These are phyloP conservation scores for Collybia nuda DNA, from an alignment of 768 basidiomycete species.

Conservation along the genomic window DNA sequence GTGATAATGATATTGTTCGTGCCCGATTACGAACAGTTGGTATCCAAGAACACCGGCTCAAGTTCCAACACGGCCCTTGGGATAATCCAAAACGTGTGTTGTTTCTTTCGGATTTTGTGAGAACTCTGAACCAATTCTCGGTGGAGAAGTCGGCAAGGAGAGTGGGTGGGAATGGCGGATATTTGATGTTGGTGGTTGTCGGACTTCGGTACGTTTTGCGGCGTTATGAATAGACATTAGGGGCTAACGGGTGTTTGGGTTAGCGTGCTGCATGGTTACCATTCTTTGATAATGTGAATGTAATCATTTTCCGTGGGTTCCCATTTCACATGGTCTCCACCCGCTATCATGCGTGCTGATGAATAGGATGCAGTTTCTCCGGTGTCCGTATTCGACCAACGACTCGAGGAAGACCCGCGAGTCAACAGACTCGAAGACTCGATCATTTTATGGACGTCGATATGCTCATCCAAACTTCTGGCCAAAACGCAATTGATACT, in stretches of 20 bases:
- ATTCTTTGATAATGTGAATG: constrained; percentile 77
- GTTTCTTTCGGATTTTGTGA: background rate
- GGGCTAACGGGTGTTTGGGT: too few relatives aligned
- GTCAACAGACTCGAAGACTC: constrained; percentile 79
- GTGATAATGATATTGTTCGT: constrained; percentile 72
- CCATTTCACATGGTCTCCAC: background rate
- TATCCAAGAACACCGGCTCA: constrained; percentile 64
- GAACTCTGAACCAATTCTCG: background rate
- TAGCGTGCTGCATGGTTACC: constrained; percentile 80
- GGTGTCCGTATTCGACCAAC: constrained; percentile 78
- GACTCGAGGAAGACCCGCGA: constrained; percentile 63
- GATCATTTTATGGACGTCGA: constrained; percentile 67
- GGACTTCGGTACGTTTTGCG: constrained; percentile 56
- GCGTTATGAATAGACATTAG: constrained; percentile 75
- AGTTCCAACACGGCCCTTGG: constrained; percentile 43
- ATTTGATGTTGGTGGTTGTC: constrained; percentile 77
- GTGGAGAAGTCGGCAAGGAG: constrained; percentile 24
- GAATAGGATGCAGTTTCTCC: constrained; percentile 50
- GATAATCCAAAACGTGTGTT: constrained; percentile 31
- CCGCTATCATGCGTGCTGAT: background rate
- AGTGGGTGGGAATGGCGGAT: constrained; percentile 64
- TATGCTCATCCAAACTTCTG: constrained; percentile 67
- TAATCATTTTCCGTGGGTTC: constrained; percentile 66
- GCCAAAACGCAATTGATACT: constrained; percentile 58
- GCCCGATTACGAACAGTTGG: constrained; percentile 70